These are phyloP conservation scores for Patellifolia procumbens DNA, from an alignment of 179 eudicot genomes.

Conservation along the genomic window DNA sequence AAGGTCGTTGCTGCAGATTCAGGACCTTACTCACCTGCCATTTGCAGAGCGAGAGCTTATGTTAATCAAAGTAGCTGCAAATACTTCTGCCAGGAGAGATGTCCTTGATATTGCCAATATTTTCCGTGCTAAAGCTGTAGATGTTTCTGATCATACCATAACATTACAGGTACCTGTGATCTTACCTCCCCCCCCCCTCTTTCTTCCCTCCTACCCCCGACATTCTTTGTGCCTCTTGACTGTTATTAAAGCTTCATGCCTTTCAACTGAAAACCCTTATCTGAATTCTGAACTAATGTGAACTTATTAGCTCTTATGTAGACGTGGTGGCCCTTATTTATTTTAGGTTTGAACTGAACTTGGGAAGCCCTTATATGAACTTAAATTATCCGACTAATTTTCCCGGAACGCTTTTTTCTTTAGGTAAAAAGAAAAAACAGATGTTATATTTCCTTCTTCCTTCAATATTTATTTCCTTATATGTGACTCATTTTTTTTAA, in stretches of 20 bases:
- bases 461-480: no score
- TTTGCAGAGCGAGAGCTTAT: conserved; percentile 90
- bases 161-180: conserved; percentile 67
- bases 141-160: conserved; percentile 88
- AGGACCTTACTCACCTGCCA: conserved; percentile 71
- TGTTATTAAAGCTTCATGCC: background rate
- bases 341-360: no score
- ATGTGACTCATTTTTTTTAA: no score
- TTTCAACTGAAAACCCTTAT: no score
- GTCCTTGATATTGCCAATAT: conserved; percentile 86
- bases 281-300: no score
- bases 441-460: no score
- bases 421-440: no score
- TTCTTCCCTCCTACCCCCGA: background rate
- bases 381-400: no score
- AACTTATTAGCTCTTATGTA: no score
- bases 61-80: conserved; percentile 85
- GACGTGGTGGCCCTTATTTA: no score
- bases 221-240: background rate
- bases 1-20: conserved; percentile 48
- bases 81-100: conserved; percentile 78
- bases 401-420: no score
- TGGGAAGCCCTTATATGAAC: no score
- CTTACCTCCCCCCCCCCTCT: background rate
- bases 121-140: conserved; percentile 89